These are phyloP conservation scores for Fusarium sp. DNA, from an alignment of 2,329 filamentous ascomycete species.

Conservation along the genomic window DNA sequence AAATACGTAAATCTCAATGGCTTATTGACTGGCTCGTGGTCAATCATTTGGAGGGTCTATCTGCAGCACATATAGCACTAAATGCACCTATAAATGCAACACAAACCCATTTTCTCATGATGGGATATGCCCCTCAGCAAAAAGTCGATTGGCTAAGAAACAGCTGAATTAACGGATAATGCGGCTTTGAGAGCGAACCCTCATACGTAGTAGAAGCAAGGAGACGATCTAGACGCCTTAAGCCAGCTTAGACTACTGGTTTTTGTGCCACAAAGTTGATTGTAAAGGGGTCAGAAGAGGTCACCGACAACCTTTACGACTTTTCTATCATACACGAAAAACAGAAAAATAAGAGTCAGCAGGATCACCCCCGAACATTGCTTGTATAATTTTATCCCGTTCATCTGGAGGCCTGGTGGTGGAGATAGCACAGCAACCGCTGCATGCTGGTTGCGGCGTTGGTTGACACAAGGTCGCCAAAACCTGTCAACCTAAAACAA, in stretches of 20 bases:
- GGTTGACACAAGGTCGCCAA: slow-evolving; percentile 11
- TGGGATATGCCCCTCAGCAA: background rate
- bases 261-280: background rate
- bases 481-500: slow-evolving; percentile 29
- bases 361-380: background rate
- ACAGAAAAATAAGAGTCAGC: background rate
- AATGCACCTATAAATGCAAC: background rate
- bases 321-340: background rate
- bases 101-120: background rate
- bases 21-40: background rate
- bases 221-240: background rate
- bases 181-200: background rate
- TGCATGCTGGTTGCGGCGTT: slow-evolving; percentile 25
- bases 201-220: background rate
- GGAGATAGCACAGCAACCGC: slow-evolving; percentile 3
- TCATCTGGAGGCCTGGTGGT: background rate
- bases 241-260: background rate
- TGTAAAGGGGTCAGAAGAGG: background rate
- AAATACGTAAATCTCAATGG: background rate
- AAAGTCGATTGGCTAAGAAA: background rate
- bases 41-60: background rate
- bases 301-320: background rate
- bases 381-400: background rate
- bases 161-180: slow-evolving; percentile 17
- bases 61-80: background rate